Conservation (phyloP, 371 early-diverging fungal genomes). For the Chytridium lagenaria region DNA sequence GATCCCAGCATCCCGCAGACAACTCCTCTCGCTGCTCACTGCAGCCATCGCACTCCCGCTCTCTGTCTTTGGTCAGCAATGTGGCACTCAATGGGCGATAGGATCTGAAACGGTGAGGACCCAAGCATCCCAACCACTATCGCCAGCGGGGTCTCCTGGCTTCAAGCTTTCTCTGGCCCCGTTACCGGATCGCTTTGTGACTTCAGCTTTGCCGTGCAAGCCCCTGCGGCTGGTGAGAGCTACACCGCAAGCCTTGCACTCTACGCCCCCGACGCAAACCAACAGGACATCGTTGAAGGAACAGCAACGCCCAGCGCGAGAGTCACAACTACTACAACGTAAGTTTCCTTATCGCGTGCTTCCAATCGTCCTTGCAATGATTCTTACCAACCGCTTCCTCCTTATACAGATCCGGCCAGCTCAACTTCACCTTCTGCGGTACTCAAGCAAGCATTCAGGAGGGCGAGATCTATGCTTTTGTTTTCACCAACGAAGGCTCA, state of each 20-base stretch:
- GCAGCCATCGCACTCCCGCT: too few species aligned
- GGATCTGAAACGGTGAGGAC: background rate
- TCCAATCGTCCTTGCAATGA: background rate
- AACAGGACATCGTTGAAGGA: background rate
- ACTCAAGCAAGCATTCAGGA: background rate
- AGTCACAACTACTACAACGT: background rate
- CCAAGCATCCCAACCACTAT: background rate
- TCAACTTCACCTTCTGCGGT: constrained; percentile 7
- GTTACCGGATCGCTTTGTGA: background rate
- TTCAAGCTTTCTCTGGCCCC: constrained; percentile 7
- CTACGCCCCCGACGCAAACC: background rate
- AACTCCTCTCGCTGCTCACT: too few species aligned
- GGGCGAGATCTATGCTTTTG: background rate
- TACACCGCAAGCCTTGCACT: background rate
- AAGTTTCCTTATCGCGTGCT: background rate
- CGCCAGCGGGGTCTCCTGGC: background rate
- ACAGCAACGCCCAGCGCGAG: background rate
- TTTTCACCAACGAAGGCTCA: background rate
- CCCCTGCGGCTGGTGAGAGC: background rate
- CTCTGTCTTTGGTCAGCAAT: background rate
- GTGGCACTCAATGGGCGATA: background rate
- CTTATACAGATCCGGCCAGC: background rate
- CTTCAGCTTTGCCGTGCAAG: background rate
- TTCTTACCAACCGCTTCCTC: background rate
- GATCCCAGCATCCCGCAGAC: too few species aligned